Evolutionary conservation across 257 asterid genomes (phyloP), one percentile per base, ranked within the genome.

Genomic region (Primulina huaijiensis): DNA sequence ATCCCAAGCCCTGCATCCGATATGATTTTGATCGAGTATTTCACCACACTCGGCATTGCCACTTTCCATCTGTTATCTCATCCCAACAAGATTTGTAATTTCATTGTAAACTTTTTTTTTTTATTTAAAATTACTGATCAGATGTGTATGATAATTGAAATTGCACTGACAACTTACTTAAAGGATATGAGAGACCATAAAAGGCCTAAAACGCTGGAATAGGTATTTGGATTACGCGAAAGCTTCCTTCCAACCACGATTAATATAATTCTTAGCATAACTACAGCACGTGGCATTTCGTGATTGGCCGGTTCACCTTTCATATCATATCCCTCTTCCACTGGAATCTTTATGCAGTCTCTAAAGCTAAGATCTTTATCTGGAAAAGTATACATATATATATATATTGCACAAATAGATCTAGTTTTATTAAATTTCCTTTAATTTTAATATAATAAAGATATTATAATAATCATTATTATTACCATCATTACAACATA

Each of bases 1-100:
- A 87, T 87, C 25, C 96, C 96, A 61, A 89, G 90, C 7, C 96
- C 96, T 14, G 93, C 90, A 68, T 89, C 93, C 9, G 96, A 87
- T 11, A 89, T 83, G 37, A 87, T 80, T 72, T 85, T 83, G 74
- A 89, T 81, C 0, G 96, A 89, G 78, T 89, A 83, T 79, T 87
- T 85, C 37, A 85, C 77, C 83, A 85, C 56, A 76, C 86, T 87
- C 3, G 93, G 96, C 93, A 85, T 85, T 66, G 89, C 91, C 74
- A 89, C 79, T 25, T 87, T 84, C 93, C 93, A 89, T 79, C 96
- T 89, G 89, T 53, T 5, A 16, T 29, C 53, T 17, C 21, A 63
- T 60, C 35, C 56, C 20, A 20, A 55, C 19, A 21, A 23, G 25
- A 23, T 23, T 23, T 23, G 25, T 23, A 0, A 23, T 23, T 23